A percentile compares a stretch with the other conserved stretches of the same genome.
phyloP scores from a whole-genome alignment of 352 stramenopile species.

The Globisporangium takayamanum region DNA sequence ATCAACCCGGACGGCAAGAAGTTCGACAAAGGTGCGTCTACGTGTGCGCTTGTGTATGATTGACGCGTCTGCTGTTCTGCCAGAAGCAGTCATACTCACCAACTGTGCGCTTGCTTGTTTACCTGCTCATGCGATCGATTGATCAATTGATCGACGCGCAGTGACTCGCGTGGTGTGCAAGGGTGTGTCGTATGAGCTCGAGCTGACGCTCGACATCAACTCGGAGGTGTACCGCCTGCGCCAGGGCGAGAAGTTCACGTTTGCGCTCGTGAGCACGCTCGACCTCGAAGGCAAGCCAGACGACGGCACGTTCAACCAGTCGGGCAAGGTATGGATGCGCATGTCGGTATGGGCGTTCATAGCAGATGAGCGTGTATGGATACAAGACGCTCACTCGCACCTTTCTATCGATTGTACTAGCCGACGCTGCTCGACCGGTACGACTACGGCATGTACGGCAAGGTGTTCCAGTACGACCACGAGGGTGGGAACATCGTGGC shows the following conservation, averaged over 20 bases:
- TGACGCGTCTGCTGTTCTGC: neutral
- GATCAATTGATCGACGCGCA: conserved; percentile 4
- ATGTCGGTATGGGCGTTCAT: neutral
- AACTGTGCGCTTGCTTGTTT: neutral
- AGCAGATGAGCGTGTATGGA: neutral
- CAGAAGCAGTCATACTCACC: neutral
- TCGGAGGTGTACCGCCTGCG: conserved; percentile 95
- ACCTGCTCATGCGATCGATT: neutral
- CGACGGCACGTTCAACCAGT: conserved; percentile 92
- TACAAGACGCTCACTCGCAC: conserved; percentile 2
- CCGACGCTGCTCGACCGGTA: conserved; percentile 95
- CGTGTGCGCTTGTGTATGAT: neutral
- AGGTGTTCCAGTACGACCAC: conserved; percentile 97
- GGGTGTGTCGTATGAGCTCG: conserved; percentile 96
- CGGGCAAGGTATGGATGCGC: conserved; percentile 55
- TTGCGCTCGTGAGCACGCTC: conserved; percentile 94
- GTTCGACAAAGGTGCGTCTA: conserved; percentile 86
- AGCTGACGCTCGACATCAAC: conserved; percentile 97
- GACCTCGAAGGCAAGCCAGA: conserved; percentile 95
- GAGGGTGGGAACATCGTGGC: conserved; percentile 91
- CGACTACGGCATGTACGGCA: conserved; percentile 99
- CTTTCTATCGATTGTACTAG: conserved; percentile 13
- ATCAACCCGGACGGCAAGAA: conserved; percentile 98
- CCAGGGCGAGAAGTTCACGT: conserved; percentile 95
- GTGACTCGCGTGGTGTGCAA: conserved; percentile 96